phyloP scores from a whole-genome alignment of 768 basidiomycete species.

The Suillus decipiens region DNA sequence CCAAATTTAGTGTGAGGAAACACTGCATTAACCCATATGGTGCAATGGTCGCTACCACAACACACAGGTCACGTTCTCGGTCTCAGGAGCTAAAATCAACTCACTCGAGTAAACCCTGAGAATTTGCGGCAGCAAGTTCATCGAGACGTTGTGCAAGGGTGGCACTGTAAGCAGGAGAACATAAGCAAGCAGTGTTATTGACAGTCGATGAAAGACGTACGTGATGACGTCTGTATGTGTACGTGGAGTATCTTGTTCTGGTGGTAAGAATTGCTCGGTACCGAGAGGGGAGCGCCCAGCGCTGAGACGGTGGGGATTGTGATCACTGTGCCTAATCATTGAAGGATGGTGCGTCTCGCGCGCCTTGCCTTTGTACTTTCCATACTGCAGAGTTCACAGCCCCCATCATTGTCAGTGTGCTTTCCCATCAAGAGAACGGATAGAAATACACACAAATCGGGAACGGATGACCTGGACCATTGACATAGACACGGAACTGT shows the following conservation, averaged over 20 bases:
- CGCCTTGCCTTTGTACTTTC: constrained; percentile 59
- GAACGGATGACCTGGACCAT: constrained; percentile 56
- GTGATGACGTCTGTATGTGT: constrained; percentile 52
- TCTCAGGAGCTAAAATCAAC: constrained; percentile 24
- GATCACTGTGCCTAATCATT: constrained; percentile 3
- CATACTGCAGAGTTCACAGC: constrained; percentile 41
- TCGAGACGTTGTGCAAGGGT: constrained; percentile 81
- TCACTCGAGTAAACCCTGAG: constrained; percentile 77
- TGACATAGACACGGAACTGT: constrained; percentile 45
- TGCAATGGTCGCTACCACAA: neutral
- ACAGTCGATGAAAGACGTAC: constrained; percentile 39
- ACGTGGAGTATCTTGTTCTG: constrained; percentile 25
- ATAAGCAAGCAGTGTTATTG: constrained; percentile 13
- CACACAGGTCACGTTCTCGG: neutral
- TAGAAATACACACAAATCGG: constrained; percentile 49
- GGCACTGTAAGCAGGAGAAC: constrained; percentile 43
- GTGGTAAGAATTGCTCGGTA: constrained; percentile 19
- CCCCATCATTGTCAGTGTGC: constrained; percentile 13
- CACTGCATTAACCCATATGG: neutral
- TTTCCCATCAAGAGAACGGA: constrained; percentile 11
- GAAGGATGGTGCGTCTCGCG: constrained; percentile 43
- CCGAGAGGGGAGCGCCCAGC: constrained; percentile 34
- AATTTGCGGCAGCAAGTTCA: constrained; percentile 78
- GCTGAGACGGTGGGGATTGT: constrained; percentile 29
- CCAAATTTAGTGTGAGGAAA: neutral